Conservation (phyloP, 345 rosid species). For the Alliaria petiolata region DNA sequence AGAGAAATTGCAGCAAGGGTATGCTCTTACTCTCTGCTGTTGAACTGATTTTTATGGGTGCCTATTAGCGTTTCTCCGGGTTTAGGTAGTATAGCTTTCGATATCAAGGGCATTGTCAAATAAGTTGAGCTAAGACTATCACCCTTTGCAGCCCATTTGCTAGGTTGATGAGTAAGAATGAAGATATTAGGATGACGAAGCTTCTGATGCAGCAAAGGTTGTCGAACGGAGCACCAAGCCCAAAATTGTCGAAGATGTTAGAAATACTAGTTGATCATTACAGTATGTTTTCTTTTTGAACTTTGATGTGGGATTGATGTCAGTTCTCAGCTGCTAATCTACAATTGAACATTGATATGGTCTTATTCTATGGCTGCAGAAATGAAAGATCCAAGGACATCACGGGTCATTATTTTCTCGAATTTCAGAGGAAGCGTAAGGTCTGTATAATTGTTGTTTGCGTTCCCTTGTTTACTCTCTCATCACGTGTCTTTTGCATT, state of each 20-base stretch:
- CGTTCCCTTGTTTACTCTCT: background rate
- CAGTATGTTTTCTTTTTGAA: slow-evolving; percentile 44
- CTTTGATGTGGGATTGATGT: background rate
- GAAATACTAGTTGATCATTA: slow-evolving; percentile 79
- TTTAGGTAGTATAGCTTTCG: background rate
- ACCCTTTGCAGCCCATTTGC: slow-evolving; percentile 65
- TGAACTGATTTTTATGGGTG: slow-evolving; percentile 10
- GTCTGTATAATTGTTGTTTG: slow-evolving; percentile 34
- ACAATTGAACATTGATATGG: background rate
- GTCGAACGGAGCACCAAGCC: slow-evolving; percentile 85
- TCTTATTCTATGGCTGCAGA: slow-evolving; percentile 44
- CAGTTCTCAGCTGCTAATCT: background rate
- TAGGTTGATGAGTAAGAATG: slow-evolving; percentile 80
- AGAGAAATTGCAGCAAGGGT: slow-evolving; percentile 88
- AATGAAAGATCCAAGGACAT: slow-evolving; percentile 59
- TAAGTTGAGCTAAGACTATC: slow-evolving; percentile 4
- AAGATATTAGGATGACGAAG: slow-evolving; percentile 59
- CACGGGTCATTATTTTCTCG: slow-evolving; percentile 94
- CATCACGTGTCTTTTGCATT: slow-evolving; percentile 9
- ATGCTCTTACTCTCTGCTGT: slow-evolving; percentile 28
- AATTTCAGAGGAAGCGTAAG: slow-evolving; percentile 98
- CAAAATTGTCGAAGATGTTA: slow-evolving; percentile 86
- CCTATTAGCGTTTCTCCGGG: background rate
- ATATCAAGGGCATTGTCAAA: background rate
- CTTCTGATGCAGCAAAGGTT: slow-evolving; percentile 78